Conservation (phyloP, 345 rosid species). For the Erodium maritimum region DNA sequence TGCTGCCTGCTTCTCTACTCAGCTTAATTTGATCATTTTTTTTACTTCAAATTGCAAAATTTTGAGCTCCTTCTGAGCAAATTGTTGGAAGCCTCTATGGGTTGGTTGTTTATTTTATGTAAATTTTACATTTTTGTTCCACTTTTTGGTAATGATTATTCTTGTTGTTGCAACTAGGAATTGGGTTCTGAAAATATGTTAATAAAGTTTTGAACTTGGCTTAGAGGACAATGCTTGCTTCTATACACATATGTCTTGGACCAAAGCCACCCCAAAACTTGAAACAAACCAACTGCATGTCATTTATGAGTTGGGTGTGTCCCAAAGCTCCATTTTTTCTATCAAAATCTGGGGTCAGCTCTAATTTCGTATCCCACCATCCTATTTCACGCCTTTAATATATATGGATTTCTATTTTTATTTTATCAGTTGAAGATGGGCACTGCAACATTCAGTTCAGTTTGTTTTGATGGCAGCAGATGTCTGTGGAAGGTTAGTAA, state of each 20-base stretch:
- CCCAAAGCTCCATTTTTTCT: neutral
- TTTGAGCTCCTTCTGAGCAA: too few species aligned
- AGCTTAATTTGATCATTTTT: too few species aligned
- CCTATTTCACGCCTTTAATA: neutral
- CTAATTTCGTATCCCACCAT: neutral
- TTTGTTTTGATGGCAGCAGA: constrained; percentile 15
- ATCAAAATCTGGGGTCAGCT: neutral
- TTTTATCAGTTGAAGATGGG: neutral
- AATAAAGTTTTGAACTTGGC: neutral
- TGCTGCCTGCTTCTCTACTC: too few species aligned
- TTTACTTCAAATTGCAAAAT: too few species aligned
- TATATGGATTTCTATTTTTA: neutral
- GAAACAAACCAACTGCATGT: too few species aligned
- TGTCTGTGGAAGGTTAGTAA: constrained; percentile 36
- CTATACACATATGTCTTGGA: too few species aligned
- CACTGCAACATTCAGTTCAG: neutral
- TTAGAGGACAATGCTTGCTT: too few species aligned
- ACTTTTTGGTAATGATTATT: neutral
- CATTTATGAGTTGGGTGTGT: too few species aligned
- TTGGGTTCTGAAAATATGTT: neutral
- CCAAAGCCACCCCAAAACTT: too few species aligned
- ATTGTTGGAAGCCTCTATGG: too few species aligned
- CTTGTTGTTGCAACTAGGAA: neutral
- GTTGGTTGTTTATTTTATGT: too few species aligned
- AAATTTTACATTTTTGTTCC: too few species aligned